A percentile compares a stretch with the other conserved stretches of the same genome.
Evolutionary conservation across 2,329 filamentous ascomycete species (phyloP).

Genomic region (Curvularia spicifera): DNA sequence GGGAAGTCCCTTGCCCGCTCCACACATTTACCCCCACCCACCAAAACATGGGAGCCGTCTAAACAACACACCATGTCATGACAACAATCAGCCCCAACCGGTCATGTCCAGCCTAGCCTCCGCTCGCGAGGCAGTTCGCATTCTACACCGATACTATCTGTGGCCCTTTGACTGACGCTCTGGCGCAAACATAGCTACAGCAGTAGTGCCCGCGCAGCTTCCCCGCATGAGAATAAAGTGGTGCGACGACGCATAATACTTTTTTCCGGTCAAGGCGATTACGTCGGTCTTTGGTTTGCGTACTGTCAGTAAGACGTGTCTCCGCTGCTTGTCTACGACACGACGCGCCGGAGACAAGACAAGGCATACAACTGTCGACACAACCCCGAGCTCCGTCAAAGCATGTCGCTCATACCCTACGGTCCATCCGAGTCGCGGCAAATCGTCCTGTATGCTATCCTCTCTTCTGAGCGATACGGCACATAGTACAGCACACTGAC

Average conservation of each 20-base stretch:
- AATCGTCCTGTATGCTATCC: constrained; percentile 73
- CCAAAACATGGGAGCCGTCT: constrained; percentile 18
- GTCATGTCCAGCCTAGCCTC: constrained; percentile 22
- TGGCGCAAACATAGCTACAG: neutral
- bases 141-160: constrained; percentile 11
- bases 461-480: neutral
- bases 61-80: constrained; percentile 33
- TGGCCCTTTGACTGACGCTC: constrained; percentile 28
- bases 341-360: constrained; percentile 5
- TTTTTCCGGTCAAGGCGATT: constrained; percentile 9
- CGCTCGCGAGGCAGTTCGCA: constrained; percentile 21
- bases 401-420: constrained; percentile 78
- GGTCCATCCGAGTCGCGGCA: constrained; percentile 74
- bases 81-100: constrained; percentile 26
- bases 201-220: constrained; percentile 22
- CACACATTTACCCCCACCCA: constrained; percentile 20
- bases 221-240: constrained; percentile 29
- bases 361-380: neutral
- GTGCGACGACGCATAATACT: constrained; percentile 12
- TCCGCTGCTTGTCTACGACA: neutral
- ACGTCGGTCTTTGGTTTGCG: constrained; percentile 6
- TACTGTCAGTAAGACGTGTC: neutral
- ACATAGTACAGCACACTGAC: constrained; percentile 20
- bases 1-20: constrained; percentile 22
- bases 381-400: constrained; percentile 21